Conservation (phyloP, 2,329 filamentous ascomycete genomes). For the Trichoderma brevicompactum region DNA sequence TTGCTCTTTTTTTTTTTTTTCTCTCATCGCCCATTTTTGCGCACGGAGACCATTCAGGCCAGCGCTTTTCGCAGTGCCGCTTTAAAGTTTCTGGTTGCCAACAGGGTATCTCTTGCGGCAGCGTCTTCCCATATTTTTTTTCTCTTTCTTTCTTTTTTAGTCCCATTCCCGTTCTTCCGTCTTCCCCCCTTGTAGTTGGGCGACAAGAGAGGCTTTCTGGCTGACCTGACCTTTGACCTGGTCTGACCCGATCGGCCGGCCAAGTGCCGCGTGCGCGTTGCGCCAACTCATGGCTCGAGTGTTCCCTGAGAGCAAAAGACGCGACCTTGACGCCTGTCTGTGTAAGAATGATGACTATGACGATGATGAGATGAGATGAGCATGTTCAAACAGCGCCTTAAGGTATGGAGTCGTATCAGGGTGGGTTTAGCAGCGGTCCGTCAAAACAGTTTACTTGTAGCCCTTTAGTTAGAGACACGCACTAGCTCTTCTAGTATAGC, state of each 20-base stretch:
- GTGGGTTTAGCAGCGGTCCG: not conserved
- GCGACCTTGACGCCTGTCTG: not conserved
- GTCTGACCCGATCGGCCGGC: not conserved
- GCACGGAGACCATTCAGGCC: constrained; percentile 23
- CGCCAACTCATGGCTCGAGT: not conserved
- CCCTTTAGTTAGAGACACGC: no score
- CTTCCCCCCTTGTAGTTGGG: not conserved
- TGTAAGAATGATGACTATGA: not conserved
- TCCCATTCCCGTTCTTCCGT: not conserved
- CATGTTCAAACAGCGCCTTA: not conserved
- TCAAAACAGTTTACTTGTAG: not conserved
- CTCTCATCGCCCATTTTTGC: not conserved
- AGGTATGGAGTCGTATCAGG: not conserved
- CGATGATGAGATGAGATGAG: not conserved
- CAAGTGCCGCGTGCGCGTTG: not conserved
- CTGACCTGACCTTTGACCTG: constrained; percentile 1
- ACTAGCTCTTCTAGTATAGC: no score
- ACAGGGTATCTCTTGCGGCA: not conserved
- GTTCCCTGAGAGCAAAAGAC: not conserved
- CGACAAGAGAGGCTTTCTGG: not conserved
- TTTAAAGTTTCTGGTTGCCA: not conserved
- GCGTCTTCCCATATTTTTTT: not conserved
- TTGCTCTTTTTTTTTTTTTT: constrained; percentile 3
- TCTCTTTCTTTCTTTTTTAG: not conserved
- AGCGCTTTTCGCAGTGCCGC: constrained; percentile 15